Evolutionary conservation across 305 asterid species (phyloP).

Genomic region (Solanum aculeatissimum): DNA sequence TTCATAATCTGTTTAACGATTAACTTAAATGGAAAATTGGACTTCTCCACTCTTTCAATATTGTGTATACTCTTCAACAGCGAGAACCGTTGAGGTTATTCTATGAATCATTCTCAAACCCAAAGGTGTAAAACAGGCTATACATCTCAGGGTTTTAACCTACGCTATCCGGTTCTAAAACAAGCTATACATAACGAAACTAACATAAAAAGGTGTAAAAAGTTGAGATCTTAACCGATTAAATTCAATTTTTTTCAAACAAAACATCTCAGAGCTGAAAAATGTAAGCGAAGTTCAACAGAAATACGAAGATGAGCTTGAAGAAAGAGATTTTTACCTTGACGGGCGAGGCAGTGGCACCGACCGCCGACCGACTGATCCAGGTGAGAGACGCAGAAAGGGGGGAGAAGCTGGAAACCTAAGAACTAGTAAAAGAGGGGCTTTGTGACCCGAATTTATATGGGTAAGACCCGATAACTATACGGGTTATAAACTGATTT

Average conservation of each 20-base stretch:
- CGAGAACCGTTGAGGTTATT: constrained; percentile 86
- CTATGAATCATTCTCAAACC: constrained; percentile 73
- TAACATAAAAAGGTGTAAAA: not conserved
- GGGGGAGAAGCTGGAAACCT: not conserved
- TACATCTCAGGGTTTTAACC: not conserved
- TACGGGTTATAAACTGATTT: not conserved
- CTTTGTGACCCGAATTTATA: not conserved
- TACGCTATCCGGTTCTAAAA: not conserved
- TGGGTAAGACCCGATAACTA: not conserved
- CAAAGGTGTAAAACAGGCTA: not conserved
- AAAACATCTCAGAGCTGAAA: not conserved
- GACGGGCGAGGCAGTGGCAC: not conserved
- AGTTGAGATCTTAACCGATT: not conserved
- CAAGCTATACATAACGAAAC: not conserved
- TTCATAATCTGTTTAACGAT: not conserved
- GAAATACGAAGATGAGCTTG: not conserved
- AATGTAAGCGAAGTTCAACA: not conserved
- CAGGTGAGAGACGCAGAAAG: not conserved
- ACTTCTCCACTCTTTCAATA: not conserved
- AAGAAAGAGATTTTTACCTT: not conserved
- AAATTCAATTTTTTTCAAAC: not conserved
- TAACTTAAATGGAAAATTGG: not conserved
- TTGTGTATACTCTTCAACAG: constrained; percentile 27
- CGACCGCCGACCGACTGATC: not conserved
- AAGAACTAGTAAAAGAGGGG: not conserved